phyloP scores from a whole-genome alignment of 345 rosid species.

The Syzygium aromaticum region DNA sequence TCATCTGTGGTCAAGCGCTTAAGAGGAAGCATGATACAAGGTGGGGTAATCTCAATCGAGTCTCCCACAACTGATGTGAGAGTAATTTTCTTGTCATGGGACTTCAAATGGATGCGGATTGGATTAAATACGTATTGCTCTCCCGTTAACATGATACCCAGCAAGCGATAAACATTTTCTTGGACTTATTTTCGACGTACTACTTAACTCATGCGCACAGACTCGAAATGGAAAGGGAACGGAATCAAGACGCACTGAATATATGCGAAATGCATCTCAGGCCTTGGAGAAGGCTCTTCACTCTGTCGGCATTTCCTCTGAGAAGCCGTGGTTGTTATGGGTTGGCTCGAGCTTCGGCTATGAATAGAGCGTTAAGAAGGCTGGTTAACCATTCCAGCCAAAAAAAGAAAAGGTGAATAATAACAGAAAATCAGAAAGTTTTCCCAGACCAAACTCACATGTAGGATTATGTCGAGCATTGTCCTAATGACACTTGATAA shows the following conservation, averaged over 20 bases:
- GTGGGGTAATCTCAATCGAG: too few species aligned
- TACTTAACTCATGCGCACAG: background rate
- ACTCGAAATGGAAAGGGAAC: background rate
- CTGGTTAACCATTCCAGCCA: background rate
- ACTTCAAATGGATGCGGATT: too few species aligned
- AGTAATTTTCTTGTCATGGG: too few species aligned
- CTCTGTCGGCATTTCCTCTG: slow-evolving; percentile 2
- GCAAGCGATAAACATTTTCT: too few species aligned
- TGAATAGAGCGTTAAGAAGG: background rate
- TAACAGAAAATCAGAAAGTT: background rate
- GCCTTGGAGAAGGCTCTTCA: slow-evolving; percentile 55
- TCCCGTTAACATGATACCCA: too few species aligned
- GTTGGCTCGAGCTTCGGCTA: background rate
- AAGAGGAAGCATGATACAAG: background rate
- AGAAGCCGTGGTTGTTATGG: background rate
- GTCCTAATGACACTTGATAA: too few species aligned
- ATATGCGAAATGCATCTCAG: slow-evolving; percentile 41
- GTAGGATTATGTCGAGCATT: background rate
- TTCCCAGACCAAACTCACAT: background rate
- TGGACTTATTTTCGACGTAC: too few species aligned
- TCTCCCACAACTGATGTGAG: too few species aligned
- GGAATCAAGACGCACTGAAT: slow-evolving; percentile 23
- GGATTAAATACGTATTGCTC: too few species aligned
- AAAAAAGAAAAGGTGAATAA: background rate
- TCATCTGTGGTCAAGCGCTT: background rate